These are phyloP conservation scores for Kluyveromyces siamensis DNA, from an alignment of 805 yeast species.

Conservation along the genomic window DNA sequence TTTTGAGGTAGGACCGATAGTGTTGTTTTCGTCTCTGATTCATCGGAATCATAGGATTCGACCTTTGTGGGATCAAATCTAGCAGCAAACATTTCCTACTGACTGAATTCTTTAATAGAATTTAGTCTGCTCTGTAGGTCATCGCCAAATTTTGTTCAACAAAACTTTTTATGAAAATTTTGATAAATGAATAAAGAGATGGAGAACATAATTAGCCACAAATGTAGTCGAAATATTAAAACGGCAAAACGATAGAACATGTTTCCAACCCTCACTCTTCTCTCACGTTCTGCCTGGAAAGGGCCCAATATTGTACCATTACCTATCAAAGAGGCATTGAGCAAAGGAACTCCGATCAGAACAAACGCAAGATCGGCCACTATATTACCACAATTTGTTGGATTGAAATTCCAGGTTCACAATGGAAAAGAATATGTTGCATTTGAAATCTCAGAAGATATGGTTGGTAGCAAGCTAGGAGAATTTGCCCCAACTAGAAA, in stretches of 20 bases:
- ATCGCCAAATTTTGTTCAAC: constrained; percentile 1
- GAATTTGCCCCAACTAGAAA: constrained; percentile 94
- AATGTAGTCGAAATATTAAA: too few relatives aligned
- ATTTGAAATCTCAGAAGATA: constrained; percentile 78
- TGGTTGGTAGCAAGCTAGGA: constrained; percentile 94
- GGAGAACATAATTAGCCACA: background rate
- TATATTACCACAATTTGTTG: constrained; percentile 91
- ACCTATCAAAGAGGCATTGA: constrained; percentile 80
- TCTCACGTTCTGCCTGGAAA: constrained; percentile 53
- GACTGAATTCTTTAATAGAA: background rate
- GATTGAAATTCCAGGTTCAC: constrained; percentile 88
- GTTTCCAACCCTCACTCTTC: constrained; percentile 24
- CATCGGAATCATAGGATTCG: background rate
- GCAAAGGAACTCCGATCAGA: constrained; percentile 76
- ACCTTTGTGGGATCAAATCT: constrained; percentile 46
- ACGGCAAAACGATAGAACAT: background rate
- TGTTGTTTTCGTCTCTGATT: constrained; percentile 6
- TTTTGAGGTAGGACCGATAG: background rate
- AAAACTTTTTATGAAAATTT: constrained; percentile 1
- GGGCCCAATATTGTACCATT: constrained; percentile 92
- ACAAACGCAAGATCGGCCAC: constrained; percentile 96
- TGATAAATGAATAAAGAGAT: background rate
- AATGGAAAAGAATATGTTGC: constrained; percentile 93
- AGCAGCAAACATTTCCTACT: constrained; percentile 48
- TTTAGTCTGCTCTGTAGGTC: background rate